Evolutionary conservation across 768 basidiomycete species (phyloP).

Genomic region (Auricularia cornea): DNA sequence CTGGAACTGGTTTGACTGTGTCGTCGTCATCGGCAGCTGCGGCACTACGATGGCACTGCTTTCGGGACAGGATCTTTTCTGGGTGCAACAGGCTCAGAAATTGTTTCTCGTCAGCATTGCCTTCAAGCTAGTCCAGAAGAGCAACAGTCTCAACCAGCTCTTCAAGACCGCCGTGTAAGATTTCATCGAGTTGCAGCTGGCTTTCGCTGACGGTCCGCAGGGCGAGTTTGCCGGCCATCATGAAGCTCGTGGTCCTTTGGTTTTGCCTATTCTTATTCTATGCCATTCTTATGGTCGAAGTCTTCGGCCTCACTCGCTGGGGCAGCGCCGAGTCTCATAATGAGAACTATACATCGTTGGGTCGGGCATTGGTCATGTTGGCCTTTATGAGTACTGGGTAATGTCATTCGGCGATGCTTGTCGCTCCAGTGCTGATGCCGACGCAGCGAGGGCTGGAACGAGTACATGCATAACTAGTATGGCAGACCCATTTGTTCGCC

Average conservation of each 20-base stretch:
- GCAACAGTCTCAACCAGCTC: constrained; percentile 81
- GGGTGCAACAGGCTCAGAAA: constrained; percentile 65
- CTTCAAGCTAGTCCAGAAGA: constrained; percentile 88
- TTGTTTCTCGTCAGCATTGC: constrained; percentile 89
- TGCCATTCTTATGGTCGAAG: constrained; percentile 78
- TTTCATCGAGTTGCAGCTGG: neutral
- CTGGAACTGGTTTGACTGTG: constrained; percentile 88
- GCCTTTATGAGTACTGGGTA: constrained; percentile 91
- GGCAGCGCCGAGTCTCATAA: constrained; percentile 55
- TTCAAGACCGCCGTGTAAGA: constrained; percentile 94
- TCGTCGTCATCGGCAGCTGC: constrained; percentile 64
- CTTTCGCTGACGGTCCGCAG: constrained; percentile 30
- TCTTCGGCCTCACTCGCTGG: constrained; percentile 89
- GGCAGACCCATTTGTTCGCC: constrained; percentile 17
- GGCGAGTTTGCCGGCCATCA: constrained; percentile 76
- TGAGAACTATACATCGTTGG: constrained; percentile 74
- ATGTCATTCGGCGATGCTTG: constrained; percentile 16
- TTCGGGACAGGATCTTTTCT: constrained; percentile 31
- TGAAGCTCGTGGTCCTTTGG: constrained; percentile 83
- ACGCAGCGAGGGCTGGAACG: constrained; percentile 88
- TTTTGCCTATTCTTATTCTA: constrained; percentile 86
- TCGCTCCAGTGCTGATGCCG: constrained; percentile 3
- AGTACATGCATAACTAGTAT: constrained; percentile 95
- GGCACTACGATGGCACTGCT: constrained; percentile 71
- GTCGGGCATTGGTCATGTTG: constrained; percentile 77